Evolutionary conservation across 768 basidiomycete species (phyloP).

Genomic region (Boletellus ananas): DNA sequence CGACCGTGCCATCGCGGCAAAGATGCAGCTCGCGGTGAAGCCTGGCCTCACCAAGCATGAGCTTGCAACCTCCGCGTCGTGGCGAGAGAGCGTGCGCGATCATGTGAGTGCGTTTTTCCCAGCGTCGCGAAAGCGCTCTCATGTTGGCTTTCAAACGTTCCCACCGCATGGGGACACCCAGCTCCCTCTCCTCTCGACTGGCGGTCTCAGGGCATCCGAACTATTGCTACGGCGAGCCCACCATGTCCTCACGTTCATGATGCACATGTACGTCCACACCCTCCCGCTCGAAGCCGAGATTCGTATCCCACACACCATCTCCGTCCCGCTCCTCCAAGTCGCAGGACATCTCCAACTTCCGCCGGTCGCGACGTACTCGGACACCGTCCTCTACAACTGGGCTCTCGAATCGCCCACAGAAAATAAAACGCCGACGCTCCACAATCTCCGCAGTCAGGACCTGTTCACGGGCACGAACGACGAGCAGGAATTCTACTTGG

Average conservation of each 20-base stretch:
- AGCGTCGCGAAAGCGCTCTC: not conserved
- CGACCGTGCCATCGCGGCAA: slow-evolving; percentile 42
- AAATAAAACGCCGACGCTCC: slow-evolving; percentile 36
- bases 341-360: slow-evolving; percentile 73
- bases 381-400: slow-evolving; percentile 92
- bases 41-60: slow-evolving; percentile 37
- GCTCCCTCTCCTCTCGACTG: slow-evolving; percentile 37
- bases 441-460: slow-evolving; percentile 62
- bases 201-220: not conserved
- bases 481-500: slow-evolving; percentile 85
- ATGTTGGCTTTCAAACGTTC: not conserved
- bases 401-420: slow-evolving; percentile 29
- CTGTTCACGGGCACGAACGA: slow-evolving; percentile 76
- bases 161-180: slow-evolving; percentile 30
- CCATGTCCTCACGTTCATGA: slow-evolving; percentile 65
- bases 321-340: slow-evolving; percentile 72
- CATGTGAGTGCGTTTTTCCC: slow-evolving; percentile 34
- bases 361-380: slow-evolving; percentile 86
- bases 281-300: slow-evolving; percentile 48
- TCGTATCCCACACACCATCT: slow-evolving; percentile 63
- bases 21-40: slow-evolving; percentile 56
- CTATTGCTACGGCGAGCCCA: slow-evolving; percentile 66
- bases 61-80: slow-evolving; percentile 41
- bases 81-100: slow-evolving; percentile 49
- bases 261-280: slow-evolving; percentile 77